Percentiles rank a stretch among this genome's conserved stretches.
Conservation (phyloP, 371 early-diverging fungal species). For the Mucor irregularis region DNA sequence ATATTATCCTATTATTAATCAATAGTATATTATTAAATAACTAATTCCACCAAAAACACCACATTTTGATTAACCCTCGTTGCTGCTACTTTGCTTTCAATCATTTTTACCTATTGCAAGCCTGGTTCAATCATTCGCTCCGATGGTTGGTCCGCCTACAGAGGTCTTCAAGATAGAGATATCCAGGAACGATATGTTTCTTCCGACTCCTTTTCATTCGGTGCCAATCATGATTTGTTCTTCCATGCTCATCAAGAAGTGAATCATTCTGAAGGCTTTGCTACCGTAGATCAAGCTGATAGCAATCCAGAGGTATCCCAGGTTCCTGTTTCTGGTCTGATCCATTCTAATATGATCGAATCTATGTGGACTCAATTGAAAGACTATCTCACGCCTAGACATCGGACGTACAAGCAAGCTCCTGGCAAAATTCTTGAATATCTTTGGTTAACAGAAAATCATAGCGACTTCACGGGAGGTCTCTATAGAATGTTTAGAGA, state of each 20-base stretch:
- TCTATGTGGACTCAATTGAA: background rate
- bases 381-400: background rate
- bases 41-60: too few species aligned
- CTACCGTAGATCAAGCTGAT: background rate
- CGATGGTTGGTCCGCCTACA: slow-evolving; percentile 2
- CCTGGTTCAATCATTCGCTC: background rate
- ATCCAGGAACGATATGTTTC: too few species aligned
- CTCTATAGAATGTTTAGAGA: too few species aligned
- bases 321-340: background rate
- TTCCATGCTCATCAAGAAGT: background rate
- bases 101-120: background rate
- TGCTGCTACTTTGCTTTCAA: background rate
- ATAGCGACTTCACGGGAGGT: too few species aligned
- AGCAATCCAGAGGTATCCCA: background rate
- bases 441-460: too few species aligned
- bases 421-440: background rate
- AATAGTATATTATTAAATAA: too few species aligned
- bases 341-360: slow-evolving; percentile 2
- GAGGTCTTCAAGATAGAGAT: background rate
- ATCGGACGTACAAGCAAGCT: background rate
- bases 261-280: background rate
- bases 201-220: too few species aligned
- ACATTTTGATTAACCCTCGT: too few species aligned
- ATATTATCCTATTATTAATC: too few species aligned
- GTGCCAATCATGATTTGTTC: background rate